Base-by-base conservation (phyloP, 768 basidiomycete species). In the Porphyrellus cyaneotinctus region DNA sequence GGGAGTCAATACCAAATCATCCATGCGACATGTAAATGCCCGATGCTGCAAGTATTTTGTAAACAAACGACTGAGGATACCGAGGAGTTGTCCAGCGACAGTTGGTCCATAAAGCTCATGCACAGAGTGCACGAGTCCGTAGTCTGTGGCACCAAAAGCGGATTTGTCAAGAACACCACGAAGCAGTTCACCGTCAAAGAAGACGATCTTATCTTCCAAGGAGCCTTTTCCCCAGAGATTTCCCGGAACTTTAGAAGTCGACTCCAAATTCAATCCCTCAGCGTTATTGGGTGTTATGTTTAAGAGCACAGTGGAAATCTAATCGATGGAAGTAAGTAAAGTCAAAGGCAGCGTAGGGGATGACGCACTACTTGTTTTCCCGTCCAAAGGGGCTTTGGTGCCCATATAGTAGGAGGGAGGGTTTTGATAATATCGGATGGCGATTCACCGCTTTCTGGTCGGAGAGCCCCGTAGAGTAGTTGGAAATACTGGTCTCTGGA, bases 1-100 rank as follows among this genome's bases (percentile, higher is more conserved):
- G 0, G 83, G 79, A 8, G 94, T 97, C 44, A 99, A 76, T 47
- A 88, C 85, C 38, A 99, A 78, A 76, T 99, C 97, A 70, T 99
- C 97, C 91, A 98, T 97, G 18, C 97, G 85, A 72, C 97, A 99
- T 3, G 95, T 94, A 73, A 99, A 99, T 0, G 93, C 97, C 37
- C 94, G 88, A 62, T 93, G 91, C 62, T 98, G 95, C 49, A 99
- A 77, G 72, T 91, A 98, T 66, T 97, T 98, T 39, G 97, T 97
- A 72, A 99, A 93, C 30, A 98, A 75, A 49, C 97, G 86, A 66
- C 91, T 91, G 54, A 98, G 83, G 54, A 97, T 84, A 47, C 95
- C 92, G 18, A 99, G 85, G 14, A 99, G 83, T 63, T 85, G 85
- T 47, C 95, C 95, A 6, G 97, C 95, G 20, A 83, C 73, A 47